phyloP scores from a whole-genome alignment of 2,329 filamentous ascomycete genomes.

The Neonectria magnoliae region DNA sequence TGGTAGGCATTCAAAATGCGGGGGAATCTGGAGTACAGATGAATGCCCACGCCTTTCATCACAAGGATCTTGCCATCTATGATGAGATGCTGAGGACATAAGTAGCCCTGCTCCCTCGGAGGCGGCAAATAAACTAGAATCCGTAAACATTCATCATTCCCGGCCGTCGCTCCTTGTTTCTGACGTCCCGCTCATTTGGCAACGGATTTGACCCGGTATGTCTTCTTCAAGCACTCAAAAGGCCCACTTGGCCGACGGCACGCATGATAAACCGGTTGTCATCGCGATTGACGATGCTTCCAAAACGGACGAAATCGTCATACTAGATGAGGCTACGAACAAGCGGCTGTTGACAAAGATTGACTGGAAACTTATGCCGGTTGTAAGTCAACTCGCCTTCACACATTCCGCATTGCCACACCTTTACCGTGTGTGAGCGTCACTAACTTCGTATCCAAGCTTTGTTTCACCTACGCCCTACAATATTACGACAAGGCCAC shows the following conservation, averaged over 20 bases:
- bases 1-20: neutral
- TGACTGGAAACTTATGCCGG: constrained; percentile 39
- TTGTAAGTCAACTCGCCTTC: constrained; percentile 24
- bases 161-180: neutral
- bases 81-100: neutral
- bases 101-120: neutral
- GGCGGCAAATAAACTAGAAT: neutral
- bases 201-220: neutral
- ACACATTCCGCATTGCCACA: neutral
- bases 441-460: constrained; percentile 11
- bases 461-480: constrained; percentile 45
- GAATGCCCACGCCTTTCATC: neutral
- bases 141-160: neutral
- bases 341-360: constrained; percentile 31
- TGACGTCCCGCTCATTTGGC: neutral
- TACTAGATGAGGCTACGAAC: constrained; percentile 24
- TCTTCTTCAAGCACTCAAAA: neutral
- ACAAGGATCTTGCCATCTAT: neutral
- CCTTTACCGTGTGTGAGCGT: too few relatives aligned
- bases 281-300: constrained; percentile 10
- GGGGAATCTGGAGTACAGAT: constrained; percentile 17
- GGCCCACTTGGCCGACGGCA: neutral
- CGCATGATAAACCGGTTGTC: constrained; percentile 16
- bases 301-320: neutral
- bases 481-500: constrained; percentile 46